Evolutionary conservation across 139 green algal genomes (phyloP), one percentile per base, ranked within the genome.

Genomic region (Chlorella vulgaris): DNA sequence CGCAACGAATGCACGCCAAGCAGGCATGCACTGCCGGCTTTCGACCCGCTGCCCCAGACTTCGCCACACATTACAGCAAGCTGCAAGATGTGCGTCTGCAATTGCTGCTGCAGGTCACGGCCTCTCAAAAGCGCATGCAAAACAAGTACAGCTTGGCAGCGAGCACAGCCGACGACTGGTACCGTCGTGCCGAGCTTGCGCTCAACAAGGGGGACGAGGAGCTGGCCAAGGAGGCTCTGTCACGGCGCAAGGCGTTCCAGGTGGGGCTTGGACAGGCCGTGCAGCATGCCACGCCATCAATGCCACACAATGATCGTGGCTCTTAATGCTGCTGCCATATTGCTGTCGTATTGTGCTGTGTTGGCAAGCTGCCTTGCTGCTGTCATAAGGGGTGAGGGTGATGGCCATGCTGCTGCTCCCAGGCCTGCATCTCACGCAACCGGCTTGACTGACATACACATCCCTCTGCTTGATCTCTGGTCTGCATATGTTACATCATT

Each of bases 51-150:
- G 47, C 47, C 15, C 47, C 10, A 58, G 47, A 24, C 13, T 24
- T 58, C 13, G 15, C 13, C 47, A 24, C 15, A 15, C 47, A 58
- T 58, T 15, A 58, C 47, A 24, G 47, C 47, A 58, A 58, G 47
- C 47, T 58, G n/a, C n/a, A n/a, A n/a, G n/a, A n/a, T n/a, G n/a
- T n/a, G n/a, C n/a, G n/a, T n/a, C n/a, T n/a, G n/a, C 19, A 8
- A 3, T 33, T 22, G 24, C 26, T 24, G n/a, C n/a, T 75, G 73
- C 73, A 79, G 73, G 94, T 99, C 15, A 95, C 98, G 60, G 97
- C 97, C 7, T 98, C 95, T 15, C 92, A 98, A 86, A 99, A 99
- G 90, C 93, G 98, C 86, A 86, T 99, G 74, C 94, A 99, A 86
- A 93, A 92, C 31, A 99, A 98, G 87, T 98, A 96, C 85, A 92